Conservation (phyloP, 2,329 filamentous ascomycete species). For the Metarhizium rileyi region DNA sequence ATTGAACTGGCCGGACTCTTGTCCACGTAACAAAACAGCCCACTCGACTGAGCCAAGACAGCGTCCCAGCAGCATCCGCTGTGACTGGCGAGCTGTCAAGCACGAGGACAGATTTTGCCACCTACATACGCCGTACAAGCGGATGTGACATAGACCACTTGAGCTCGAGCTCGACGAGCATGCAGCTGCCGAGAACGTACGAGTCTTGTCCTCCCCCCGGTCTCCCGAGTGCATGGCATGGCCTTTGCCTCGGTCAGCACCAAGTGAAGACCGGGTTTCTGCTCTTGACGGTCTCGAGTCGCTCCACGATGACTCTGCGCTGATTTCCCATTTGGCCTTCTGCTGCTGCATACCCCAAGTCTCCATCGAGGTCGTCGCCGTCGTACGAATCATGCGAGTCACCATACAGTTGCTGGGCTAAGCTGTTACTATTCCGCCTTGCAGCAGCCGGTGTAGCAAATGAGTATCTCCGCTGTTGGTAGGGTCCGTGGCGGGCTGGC, state of each 20-base stretch:
- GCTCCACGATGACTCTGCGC: conserved; percentile 92
- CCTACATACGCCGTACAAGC: not conserved
- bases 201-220: not conserved
- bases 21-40: not conserved
- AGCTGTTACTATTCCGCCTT: conserved; percentile 38
- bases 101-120: not conserved
- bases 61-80: not conserved
- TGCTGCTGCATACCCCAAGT: conserved; percentile 88
- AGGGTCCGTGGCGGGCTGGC: conserved; percentile 31
- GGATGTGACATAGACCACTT: not conserved
- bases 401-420: conserved; percentile 45
- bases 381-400: conserved; percentile 47
- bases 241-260: conserved; percentile 47
- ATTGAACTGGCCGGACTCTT: not conserved
- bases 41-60: not conserved
- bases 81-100: not conserved
- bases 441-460: conserved; percentile 38
- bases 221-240: not conserved
- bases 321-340: conserved; percentile 87
- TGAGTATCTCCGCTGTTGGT: conserved; percentile 43
- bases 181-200: not conserved
- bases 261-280: conserved; percentile 95
- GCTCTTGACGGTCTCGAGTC: conserved; percentile 89
- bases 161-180: not conserved
- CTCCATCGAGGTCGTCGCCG: conserved; percentile 71